Conservation (phyloP, 306 rosid species). For the Medicago arabica region DNA sequence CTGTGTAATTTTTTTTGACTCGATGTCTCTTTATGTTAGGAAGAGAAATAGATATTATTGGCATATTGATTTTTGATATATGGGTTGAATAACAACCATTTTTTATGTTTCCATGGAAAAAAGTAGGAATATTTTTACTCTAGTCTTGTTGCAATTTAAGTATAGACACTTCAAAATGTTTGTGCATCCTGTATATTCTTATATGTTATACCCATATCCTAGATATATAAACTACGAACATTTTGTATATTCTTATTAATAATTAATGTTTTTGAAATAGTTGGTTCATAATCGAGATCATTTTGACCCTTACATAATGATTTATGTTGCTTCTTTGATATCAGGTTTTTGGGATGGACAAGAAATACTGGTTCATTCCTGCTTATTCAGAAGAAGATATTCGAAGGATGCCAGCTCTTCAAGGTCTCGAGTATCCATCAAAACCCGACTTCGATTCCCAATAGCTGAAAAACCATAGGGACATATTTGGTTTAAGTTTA, state of each 20-base stretch:
- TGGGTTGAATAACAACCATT: background rate
- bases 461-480: slow-evolving; percentile 54
- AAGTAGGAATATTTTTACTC: background rate
- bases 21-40: background rate
- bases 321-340: slow-evolving; percentile 27
- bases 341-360: slow-evolving; percentile 93
- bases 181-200: background rate
- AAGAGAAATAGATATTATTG: background rate
- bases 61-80: background rate
- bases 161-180: too few species aligned
- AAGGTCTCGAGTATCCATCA: slow-evolving; percentile 96
- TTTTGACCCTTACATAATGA: background rate
- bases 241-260: background rate
- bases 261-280: background rate
- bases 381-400: slow-evolving; percentile 93
- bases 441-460: slow-evolving; percentile 88
- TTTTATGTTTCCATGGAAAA: background rate
- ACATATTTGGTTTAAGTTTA: slow-evolving; percentile 5
- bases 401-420: slow-evolving; percentile 88
- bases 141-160: background rate
- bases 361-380: slow-evolving; percentile 91
- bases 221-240: background rate
- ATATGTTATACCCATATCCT: background rate
- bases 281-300: background rate
- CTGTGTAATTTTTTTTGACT: too few species aligned